phyloP scores from a whole-genome alignment of 805 yeast genomes.

The Suhomyces sp. region DNA sequence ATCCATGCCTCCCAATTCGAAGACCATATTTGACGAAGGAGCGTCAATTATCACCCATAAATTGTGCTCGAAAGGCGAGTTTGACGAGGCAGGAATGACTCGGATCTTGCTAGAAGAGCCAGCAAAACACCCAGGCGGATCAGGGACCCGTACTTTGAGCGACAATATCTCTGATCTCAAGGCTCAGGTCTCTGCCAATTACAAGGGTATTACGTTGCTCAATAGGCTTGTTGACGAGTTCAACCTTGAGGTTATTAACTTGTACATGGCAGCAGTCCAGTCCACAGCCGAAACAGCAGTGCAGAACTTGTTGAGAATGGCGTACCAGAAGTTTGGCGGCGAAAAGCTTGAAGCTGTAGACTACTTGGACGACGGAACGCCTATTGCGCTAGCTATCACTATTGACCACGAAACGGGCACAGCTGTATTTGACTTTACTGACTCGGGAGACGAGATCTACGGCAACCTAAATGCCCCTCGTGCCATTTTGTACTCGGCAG shows the following conservation, averaged over 20 bases:
- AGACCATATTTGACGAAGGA: slow-evolving; percentile 83
- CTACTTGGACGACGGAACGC: slow-evolving; percentile 78
- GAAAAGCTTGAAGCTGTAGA: slow-evolving; percentile 53
- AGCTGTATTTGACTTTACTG: slow-evolving; percentile 79
- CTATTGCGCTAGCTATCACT: slow-evolving; percentile 53
- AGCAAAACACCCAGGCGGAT: slow-evolving; percentile 77
- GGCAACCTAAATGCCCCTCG: slow-evolving; percentile 92
- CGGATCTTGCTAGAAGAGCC: slow-evolving; percentile 68
- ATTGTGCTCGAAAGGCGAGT: slow-evolving; percentile 63
- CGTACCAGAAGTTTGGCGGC: slow-evolving; percentile 40
- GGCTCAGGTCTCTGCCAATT: slow-evolving; percentile 73
- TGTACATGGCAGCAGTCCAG: slow-evolving; percentile 81
- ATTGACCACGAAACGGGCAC: slow-evolving; percentile 49
- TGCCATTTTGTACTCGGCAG: slow-evolving; percentile 86
- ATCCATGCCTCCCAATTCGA: slow-evolving; percentile 91
- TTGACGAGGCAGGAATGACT: slow-evolving; percentile 70
- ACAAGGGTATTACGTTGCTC: slow-evolving; percentile 73
- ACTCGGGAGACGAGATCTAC: slow-evolving; percentile 82
- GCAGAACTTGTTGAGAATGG: slow-evolving; percentile 34
- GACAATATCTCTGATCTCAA: slow-evolving; percentile 71
- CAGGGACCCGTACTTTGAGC: slow-evolving; percentile 79
- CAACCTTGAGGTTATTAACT: slow-evolving; percentile 54
- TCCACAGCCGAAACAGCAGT: slow-evolving; percentile 74
- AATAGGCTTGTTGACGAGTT: slow-evolving; percentile 60
- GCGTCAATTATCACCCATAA: slow-evolving; percentile 80